Base-by-base conservation (phyloP, 495 filamentous ascomycete species). In the Aspergillus mulundensis region DNA sequence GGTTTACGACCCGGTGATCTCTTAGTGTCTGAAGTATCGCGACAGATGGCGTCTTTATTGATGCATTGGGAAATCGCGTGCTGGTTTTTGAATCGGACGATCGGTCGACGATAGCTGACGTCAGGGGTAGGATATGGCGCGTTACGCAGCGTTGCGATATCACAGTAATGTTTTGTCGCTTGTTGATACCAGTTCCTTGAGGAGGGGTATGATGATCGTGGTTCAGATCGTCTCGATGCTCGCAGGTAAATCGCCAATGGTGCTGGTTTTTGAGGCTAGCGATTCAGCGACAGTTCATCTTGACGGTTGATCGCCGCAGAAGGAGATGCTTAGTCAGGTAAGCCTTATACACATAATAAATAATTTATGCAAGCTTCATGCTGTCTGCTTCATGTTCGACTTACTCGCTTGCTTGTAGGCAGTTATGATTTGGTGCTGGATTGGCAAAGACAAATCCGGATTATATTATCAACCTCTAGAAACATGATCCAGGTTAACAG, bases 101-200 rank as follows among this genome's bases (percentile, higher is more conserved):
- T 56, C 32, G 32, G 46, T 44, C 44, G 46, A 57, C 50, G 63
- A 59, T 46, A 65, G 62, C 59, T 70, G 68, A 70, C 66, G 68
- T 70, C 68, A 70, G 59, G 56, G 42, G 45, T 39, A 56, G 32
- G 25, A 42, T 42, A n/a, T 53, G 25, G 40, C 19, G 47, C 36
- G 30, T 42, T 61, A 44, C 50, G 53, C 57, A 7, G 28, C 38
- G 54, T 57, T 59, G 54, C 39, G 50, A 49, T n/a, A 24, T 45
- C 21, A 38, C 43, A 50, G 28, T 50, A 36, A 32, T 12, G 15
- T 11, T 41, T 44, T 36, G 41, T 28, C 32, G 25, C 19, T 10
- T 15, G 18, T 20, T 15, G 39, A 34, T 0, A 4, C 38, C 12
- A n/a, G 20, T 28, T 18, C 23, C 15, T 3, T 41, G 40, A 20